Conservation (phyloP, 192 early-diverging fungal genomes). For the Irineochytrium annulatum region DNA sequence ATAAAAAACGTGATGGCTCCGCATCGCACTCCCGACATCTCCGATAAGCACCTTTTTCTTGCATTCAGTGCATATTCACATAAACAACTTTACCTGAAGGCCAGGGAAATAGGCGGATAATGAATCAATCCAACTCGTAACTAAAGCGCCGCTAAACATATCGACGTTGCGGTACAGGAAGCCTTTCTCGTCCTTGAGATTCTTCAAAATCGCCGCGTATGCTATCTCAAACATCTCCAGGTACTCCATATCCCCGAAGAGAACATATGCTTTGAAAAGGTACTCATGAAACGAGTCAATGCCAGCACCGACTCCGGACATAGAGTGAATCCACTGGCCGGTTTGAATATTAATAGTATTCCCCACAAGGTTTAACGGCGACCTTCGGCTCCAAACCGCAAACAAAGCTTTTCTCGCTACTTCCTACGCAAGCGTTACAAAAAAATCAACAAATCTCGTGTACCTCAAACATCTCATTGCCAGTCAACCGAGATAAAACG, state of each 20-base stretch:
- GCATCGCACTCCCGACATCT: slow-evolving; percentile 79
- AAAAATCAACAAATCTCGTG: neutral
- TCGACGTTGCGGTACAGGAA: slow-evolving; percentile 87
- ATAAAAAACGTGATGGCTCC: slow-evolving; percentile 75
- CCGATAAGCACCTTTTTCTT: slow-evolving; percentile 78
- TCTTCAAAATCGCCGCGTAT: slow-evolving; percentile 62
- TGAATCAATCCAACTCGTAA: slow-evolving; percentile 79
- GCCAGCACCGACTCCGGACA: slow-evolving; percentile 81
- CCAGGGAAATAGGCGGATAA: slow-evolving; percentile 91
- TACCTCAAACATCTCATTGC: slow-evolving; percentile 74
- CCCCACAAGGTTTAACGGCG: slow-evolving; percentile 73
- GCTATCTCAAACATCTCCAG: slow-evolving; percentile 68
- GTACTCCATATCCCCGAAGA: slow-evolving; percentile 82
- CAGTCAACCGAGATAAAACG: slow-evolving; percentile 78
- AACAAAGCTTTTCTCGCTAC: slow-evolving; percentile 52
- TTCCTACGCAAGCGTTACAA: slow-evolving; percentile 13
- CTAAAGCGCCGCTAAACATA: slow-evolving; percentile 62
- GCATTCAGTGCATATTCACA: neutral
- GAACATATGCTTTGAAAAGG: slow-evolving; percentile 79
- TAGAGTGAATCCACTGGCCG: slow-evolving; percentile 67
- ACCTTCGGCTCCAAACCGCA: slow-evolving; percentile 74
- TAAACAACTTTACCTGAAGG: slow-evolving; percentile 62
- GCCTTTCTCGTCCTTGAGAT: slow-evolving; percentile 64
- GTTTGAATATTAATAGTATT: slow-evolving; percentile 72
- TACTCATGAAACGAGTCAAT: slow-evolving; percentile 92